Evolutionary conservation across 805 yeast genomes (phyloP).

Genomic region (Cyberlindnera saturnus): DNA sequence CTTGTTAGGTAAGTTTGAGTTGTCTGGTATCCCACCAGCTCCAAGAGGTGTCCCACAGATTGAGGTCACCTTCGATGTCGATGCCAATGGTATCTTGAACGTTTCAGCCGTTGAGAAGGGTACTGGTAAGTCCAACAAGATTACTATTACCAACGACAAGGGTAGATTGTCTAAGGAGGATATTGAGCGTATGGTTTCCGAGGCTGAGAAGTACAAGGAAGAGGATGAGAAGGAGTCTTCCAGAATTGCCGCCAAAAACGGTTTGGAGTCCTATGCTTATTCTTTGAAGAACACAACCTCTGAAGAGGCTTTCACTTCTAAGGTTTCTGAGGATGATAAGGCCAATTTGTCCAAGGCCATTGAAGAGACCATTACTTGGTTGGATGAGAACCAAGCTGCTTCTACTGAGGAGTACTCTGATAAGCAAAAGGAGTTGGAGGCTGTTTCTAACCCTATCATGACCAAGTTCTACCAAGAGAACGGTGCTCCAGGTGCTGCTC

Average conservation of each 20-base stretch:
- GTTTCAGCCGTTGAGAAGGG: slow-evolving; percentile 97
- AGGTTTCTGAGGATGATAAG: slow-evolving; percentile 64
- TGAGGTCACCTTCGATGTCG: slow-evolving; percentile 95
- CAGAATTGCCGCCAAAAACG: slow-evolving; percentile 92
- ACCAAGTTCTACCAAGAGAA: slow-evolving; percentile 94
- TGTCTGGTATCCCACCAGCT: slow-evolving; percentile 95
- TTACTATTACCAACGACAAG: slow-evolving; percentile 96
- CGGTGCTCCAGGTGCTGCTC: slow-evolving; percentile 60
- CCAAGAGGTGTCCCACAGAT: slow-evolving; percentile 99
- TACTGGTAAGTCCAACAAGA: slow-evolving; percentile 95
- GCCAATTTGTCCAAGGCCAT: slow-evolving; percentile 71
- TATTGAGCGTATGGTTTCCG: slow-evolving; percentile 95
- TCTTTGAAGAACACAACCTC: slow-evolving; percentile 78
- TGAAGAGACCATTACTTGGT: slow-evolving; percentile 84
- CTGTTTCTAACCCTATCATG: slow-evolving; percentile 93
- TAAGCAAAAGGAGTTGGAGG: slow-evolving; percentile 94
- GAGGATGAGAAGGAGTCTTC: slow-evolving; percentile 93
- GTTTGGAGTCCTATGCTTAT: slow-evolving; percentile 92
- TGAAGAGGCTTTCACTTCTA: slow-evolving; percentile 75
- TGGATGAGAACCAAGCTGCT: slow-evolving; percentile 90
- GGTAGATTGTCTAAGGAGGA: slow-evolving; percentile 98
- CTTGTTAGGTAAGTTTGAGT: slow-evolving; percentile 94
- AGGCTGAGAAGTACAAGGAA: slow-evolving; percentile 96
- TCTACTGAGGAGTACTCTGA: slow-evolving; percentile 87
- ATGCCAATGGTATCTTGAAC: slow-evolving; percentile 95